phyloP scores from a whole-genome alignment of 371 early-diverging fungal species.

The Capillidium rhysosporum region DNA sequence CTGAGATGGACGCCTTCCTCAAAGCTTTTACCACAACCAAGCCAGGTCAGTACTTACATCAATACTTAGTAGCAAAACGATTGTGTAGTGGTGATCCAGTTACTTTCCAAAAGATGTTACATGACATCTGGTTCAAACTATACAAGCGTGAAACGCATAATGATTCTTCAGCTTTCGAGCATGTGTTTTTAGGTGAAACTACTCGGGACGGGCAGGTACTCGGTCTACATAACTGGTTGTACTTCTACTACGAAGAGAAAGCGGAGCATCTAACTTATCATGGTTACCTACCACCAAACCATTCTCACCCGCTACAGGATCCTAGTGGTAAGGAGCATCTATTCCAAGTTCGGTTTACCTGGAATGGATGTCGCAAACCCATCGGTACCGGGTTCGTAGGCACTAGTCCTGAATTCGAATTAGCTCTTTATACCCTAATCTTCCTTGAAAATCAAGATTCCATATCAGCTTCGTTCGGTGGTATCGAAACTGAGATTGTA shows the following conservation, averaged over 20 bases:
- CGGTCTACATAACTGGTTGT: slow-evolving; percentile 33
- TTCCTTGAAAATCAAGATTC: not conserved
- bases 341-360: slow-evolving; percentile 14
- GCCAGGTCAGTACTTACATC: slow-evolving; percentile 13
- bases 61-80: slow-evolving; percentile 13
- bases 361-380: slow-evolving; percentile 19
- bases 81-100: slow-evolving; percentile 6
- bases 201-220: slow-evolving; percentile 13
- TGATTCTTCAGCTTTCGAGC: slow-evolving; percentile 24
- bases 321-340: slow-evolving; percentile 10
- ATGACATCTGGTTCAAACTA: slow-evolving; percentile 20
- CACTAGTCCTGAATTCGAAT: slow-evolving; percentile 26
- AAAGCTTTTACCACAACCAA: slow-evolving; percentile 13
- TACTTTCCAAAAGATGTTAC: slow-evolving; percentile 13
- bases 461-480: not conserved
- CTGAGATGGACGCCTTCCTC: slow-evolving; percentile 18
- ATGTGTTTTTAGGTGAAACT: slow-evolving; percentile 25
- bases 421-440: slow-evolving; percentile 24
- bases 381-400: slow-evolving; percentile 22
- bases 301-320: slow-evolving; percentile 6
- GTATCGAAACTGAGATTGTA: slow-evolving; percentile 6
- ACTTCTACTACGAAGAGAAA: slow-evolving; percentile 18
- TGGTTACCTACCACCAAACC: slow-evolving; percentile 19
- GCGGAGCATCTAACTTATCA: slow-evolving; percentile 17
- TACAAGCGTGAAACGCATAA: slow-evolving; percentile 8